phyloP scores from a whole-genome alignment of 2,329 filamentous ascomycete species.

The Colletotrichum agaves region DNA sequence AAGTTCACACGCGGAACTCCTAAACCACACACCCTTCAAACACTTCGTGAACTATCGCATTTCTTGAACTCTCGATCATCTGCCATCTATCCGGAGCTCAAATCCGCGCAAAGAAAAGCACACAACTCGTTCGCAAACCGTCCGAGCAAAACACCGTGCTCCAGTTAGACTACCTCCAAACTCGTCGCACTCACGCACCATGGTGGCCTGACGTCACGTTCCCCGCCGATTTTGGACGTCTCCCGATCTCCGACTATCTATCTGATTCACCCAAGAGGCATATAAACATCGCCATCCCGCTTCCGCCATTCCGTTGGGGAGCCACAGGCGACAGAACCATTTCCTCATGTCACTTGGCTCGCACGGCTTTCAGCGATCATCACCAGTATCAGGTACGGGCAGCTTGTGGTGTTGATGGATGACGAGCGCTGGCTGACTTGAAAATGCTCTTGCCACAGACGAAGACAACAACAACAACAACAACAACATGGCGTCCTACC shows the following conservation, averaged over 20 bases:
- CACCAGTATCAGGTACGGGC: constrained; percentile 1
- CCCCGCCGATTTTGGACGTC: background rate
- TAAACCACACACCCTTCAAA: background rate
- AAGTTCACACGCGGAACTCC: background rate
- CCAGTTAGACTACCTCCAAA: background rate
- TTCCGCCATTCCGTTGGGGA: background rate
- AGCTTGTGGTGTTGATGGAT: background rate
- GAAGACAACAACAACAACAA: too few species aligned
- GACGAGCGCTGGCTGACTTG: constrained; percentile 1
- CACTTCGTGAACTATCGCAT: too few species aligned
- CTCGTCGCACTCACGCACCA: constrained; percentile 15
- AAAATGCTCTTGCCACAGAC: background rate
- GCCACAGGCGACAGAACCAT: constrained; percentile 14
- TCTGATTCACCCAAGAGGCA: background rate
- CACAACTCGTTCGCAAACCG: background rate
- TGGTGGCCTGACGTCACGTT: constrained; percentile 35
- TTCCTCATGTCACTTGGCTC: background rate
- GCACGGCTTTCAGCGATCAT: background rate
- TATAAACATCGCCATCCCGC: constrained; percentile 19
- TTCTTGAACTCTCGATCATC: background rate
- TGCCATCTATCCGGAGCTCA: background rate
- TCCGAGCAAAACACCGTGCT: constrained; percentile 17
- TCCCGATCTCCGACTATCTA: constrained; percentile 9
- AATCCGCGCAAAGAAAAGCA: background rate
- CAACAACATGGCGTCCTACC: constrained; percentile 31